Conservation (phyloP, 768 basidiomycete genomes). For the Pisolithus marmoratus region DNA sequence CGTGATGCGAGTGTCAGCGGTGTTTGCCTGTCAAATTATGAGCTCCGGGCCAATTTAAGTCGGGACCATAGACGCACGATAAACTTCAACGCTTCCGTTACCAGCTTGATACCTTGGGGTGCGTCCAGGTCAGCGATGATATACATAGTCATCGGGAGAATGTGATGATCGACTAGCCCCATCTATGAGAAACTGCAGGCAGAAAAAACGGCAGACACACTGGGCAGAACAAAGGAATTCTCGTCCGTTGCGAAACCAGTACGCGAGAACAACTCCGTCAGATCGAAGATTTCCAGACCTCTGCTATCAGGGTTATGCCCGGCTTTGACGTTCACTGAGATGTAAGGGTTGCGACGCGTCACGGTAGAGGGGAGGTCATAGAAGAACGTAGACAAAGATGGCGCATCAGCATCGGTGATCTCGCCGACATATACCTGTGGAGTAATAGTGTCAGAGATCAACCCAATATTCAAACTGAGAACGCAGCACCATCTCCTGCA, state of each 20-base stretch:
- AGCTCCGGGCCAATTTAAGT: not conserved
- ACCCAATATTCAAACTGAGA: not conserved
- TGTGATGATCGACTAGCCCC: conserved; percentile 7
- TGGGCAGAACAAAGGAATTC: conserved; percentile 56
- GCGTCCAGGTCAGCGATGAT: conserved; percentile 78
- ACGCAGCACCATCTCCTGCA: conserved; percentile 64
- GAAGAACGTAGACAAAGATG: conserved; percentile 68
- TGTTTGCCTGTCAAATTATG: conserved; percentile 32
- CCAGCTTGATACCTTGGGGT: conserved; percentile 47
- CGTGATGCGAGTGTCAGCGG: conserved; percentile 52
- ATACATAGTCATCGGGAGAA: conserved; percentile 44
- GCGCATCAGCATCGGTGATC: conserved; percentile 47
- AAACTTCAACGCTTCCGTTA: conserved; percentile 60
- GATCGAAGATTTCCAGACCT: conserved; percentile 18
- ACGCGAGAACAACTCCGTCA: conserved; percentile 25
- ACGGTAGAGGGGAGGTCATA: conserved; percentile 80
- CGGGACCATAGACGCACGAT: conserved; percentile 40
- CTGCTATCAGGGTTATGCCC: conserved; percentile 8
- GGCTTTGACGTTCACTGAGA: conserved; percentile 45
- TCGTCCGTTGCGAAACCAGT: conserved; percentile 37
- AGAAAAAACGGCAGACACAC: conserved; percentile 33
- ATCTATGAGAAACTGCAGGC: conserved; percentile 2
- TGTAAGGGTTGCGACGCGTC: conserved; percentile 67
- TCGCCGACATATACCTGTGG: conserved; percentile 51
- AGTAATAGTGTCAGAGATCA: not conserved